phyloP scores from a whole-genome alignment of 1,139 yeast genomes.

The Scheffersomyces insectosa region DNA sequence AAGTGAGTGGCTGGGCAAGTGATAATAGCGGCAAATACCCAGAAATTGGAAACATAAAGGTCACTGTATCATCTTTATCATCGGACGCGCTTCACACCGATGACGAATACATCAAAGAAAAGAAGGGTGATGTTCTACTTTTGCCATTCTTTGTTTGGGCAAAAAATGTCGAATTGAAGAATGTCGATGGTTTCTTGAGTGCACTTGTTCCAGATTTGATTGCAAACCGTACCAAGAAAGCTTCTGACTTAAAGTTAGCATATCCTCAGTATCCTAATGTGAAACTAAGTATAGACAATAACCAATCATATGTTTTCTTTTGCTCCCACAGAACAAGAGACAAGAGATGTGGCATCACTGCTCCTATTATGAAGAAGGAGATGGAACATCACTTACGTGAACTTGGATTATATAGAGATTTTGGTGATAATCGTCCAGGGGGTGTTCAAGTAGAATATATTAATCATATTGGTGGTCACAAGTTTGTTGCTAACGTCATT shows the following conservation, averaged over 20 bases:
- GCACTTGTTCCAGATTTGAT: constrained; percentile 46
- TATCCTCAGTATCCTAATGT: constrained; percentile 18
- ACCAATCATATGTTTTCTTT: constrained; percentile 63
- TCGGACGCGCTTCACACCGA: constrained; percentile 37
- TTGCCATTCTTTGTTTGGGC: constrained; percentile 83
- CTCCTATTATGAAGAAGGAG: constrained; percentile 85
- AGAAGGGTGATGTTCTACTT: constrained; percentile 59
- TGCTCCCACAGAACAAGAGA: constrained; percentile 93
- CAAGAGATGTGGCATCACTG: constrained; percentile 90
- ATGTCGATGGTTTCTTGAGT: constrained; percentile 47
- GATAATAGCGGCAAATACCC: constrained; percentile 17
- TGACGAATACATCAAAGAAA: constrained; percentile 40
- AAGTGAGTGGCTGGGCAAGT: constrained; percentile 50
- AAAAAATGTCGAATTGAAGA: constrained; percentile 45
- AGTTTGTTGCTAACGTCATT: constrained; percentile 84
- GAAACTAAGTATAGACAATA: constrained; percentile 23
- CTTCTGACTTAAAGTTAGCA: constrained; percentile 6
- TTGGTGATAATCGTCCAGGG: constrained; percentile 66
- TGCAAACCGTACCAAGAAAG: constrained; percentile 20
- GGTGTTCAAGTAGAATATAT: constrained; percentile 72
- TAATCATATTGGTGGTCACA: constrained; percentile 95
- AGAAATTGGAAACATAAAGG: constrained; percentile 38
- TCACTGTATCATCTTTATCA: constrained; percentile 53
- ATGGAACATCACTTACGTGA: constrained; percentile 74
- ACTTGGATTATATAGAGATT: constrained; percentile 69